Base-by-base conservation (phyloP, 345 rosid species). In the Chamaenerion angustifolium region DNA sequence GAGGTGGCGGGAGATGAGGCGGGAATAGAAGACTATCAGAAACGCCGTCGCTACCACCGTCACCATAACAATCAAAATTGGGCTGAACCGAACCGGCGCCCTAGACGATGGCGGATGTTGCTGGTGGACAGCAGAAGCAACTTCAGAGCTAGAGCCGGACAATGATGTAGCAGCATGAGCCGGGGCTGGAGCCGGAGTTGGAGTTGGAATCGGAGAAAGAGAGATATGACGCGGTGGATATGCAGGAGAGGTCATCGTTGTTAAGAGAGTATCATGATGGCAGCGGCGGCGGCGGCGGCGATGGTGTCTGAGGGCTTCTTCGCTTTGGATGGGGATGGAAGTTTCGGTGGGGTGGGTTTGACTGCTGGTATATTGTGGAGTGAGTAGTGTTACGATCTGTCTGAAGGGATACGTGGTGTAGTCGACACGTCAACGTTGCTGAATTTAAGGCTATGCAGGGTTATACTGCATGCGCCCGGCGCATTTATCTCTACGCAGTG, bases 51-150 rank as follows among this genome's bases (percentile, higher is more conserved):
- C 94, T 11, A 86, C 78, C 16, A 79, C 84, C 1, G 77, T 92
- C 8, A 90, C 83, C 95, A 90, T 86, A 47, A 85, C 98, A 60
- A 90, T 90, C 69, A 90, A 53, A 7, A 92, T 82, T n/a, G 98
- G 94, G 58, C 84, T 90, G 75, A 86, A 83, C 57, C 82, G 75
- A 12, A 90, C 52, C 6, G 95, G 76, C 12, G 71, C 64, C 54
- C 64, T 75, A 6, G 80, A 61, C 5, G 47, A 16, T 6, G 63
- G 16, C 16, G 64, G 35, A 0, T 55, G 18, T 37, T 40, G 57
- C 16, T 6, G 56, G 35, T 16, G 41, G 60, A 49, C 8, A 71
- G 69, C 12, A 66, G 37, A 50, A 0, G 70, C 61, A 1, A 53
- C 57, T 3, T 60, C 65, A 40, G 59, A 2, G 21, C 47, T n/a